A percentile compares a stretch with the other conserved stretches of the same genome.
Evolutionary conservation across 2,329 filamentous ascomycete genomes (phyloP).

Genomic region (Calonectria ilicicola): DNA sequence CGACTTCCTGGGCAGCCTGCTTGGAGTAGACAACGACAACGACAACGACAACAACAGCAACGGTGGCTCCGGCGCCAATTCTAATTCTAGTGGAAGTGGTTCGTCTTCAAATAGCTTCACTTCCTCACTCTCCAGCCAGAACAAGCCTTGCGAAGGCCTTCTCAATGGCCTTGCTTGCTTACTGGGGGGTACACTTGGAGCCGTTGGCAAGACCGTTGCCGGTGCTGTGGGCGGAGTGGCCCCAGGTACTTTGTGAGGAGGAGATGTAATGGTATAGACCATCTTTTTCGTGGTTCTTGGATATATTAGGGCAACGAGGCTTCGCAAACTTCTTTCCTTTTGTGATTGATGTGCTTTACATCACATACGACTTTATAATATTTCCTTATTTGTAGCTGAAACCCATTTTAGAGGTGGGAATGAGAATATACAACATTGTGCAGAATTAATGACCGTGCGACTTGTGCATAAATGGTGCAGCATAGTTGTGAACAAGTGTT

Average conservation of each 20-base stretch:
- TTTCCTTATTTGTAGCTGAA: conserved; percentile 2
- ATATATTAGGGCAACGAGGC: background rate
- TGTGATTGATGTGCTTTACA: background rate
- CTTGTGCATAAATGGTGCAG: background rate
- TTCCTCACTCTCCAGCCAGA: background rate
- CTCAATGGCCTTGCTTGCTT: background rate
- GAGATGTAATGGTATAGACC: background rate
- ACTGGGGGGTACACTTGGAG: background rate
- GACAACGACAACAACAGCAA: no score
- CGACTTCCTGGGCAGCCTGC: background rate
- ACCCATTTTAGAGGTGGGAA: background rate
- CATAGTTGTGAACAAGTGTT: rapidly evolving
- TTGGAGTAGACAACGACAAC: background rate
- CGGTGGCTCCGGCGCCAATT: background rate
- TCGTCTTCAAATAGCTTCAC: background rate
- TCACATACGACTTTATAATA: background rate
- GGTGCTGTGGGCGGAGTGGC: background rate
- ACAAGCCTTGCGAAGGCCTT: background rate
- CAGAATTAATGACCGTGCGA: background rate
- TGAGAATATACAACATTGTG: background rate
- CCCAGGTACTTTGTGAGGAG: background rate
- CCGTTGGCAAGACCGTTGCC: background rate
- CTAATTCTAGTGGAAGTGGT: background rate
- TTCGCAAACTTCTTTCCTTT: background rate
- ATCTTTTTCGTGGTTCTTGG: background rate